Evolutionary conservation across 352 stramenopile species (phyloP).

Genomic region (Pythium pyrilobum): DNA sequence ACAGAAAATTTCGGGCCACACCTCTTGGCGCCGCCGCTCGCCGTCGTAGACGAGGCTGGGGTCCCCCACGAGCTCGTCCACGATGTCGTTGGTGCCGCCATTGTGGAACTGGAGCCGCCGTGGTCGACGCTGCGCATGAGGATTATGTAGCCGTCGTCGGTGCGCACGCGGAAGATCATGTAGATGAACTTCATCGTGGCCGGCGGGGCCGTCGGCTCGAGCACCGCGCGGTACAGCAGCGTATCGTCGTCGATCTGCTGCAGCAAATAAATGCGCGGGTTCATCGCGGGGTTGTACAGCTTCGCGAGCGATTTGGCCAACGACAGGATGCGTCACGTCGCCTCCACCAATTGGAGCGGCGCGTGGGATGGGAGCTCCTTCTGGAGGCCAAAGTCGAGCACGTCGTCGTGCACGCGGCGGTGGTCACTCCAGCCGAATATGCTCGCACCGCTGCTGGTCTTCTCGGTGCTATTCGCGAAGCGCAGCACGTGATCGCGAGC

Average conservation of each 20-base stretch:
- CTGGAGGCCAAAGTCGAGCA: constrained; percentile 55
- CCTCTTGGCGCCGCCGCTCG: background rate
- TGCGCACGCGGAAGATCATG: constrained; percentile 36
- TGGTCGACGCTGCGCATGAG: constrained; percentile 59
- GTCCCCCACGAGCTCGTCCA: background rate
- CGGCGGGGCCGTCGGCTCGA: constrained; percentile 25
- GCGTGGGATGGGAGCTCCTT: constrained; percentile 43
- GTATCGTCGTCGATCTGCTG: constrained; percentile 47
- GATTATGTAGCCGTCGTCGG: constrained; percentile 46
- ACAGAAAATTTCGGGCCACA: constrained; percentile 53
- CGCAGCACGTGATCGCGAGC: constrained; percentile 3
- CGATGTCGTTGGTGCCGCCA: too few relatives aligned
- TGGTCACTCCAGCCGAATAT: constrained; percentile 63
- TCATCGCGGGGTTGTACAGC: constrained; percentile 26
- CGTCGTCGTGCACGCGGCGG: constrained; percentile 37
- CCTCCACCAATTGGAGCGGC: constrained; percentile 29
- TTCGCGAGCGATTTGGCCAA: too few relatives aligned
- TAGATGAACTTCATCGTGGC: constrained; percentile 43
- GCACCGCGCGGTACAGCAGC: constrained; percentile 53
- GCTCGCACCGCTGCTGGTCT: constrained; percentile 34
- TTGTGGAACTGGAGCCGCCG: background rate
- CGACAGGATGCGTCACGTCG: constrained; percentile 51
- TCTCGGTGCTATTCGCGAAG: constrained; percentile 33
- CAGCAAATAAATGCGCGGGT: constrained; percentile 38
- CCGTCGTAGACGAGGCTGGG: too few relatives aligned